Percentiles rank a stretch among this genome's conserved stretches.
These are phyloP conservation scores for Pseudozyma sp. DNA, from an alignment of 1,284 basidiomycete species.

Conservation along the genomic window DNA sequence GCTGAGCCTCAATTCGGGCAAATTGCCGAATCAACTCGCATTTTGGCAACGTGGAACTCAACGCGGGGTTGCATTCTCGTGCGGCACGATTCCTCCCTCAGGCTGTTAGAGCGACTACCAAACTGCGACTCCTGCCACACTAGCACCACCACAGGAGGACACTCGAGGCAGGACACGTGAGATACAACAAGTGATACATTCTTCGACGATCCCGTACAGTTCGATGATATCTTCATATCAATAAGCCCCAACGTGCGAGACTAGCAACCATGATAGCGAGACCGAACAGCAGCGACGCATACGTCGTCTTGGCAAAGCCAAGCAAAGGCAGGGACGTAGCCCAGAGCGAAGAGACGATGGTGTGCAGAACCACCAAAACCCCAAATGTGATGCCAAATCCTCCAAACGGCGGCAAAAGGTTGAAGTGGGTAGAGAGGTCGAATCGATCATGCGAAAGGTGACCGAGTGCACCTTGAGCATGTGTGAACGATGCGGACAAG, in stretches of 20 bases:
- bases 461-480: constrained; percentile 52
- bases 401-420: constrained; percentile 46
- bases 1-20: constrained; percentile 1
- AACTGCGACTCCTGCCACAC: too few relatives aligned
- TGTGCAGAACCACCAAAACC: constrained; percentile 54
- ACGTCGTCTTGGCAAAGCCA: constrained; percentile 59
- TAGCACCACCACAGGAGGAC: too few relatives aligned
- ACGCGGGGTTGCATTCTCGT: constrained; percentile 15
- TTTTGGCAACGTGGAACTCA: constrained; percentile 37
- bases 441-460: constrained; percentile 23
- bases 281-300: constrained; percentile 58
- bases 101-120: too few relatives aligned
- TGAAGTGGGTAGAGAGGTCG: constrained; percentile 35
- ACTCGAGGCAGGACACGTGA: too few relatives aligned
- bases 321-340: constrained; percentile 51
- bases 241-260: constrained; percentile 58
- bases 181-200: not conserved
- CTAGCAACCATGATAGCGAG: constrained; percentile 55
- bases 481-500: constrained; percentile 55
- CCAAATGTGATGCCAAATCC: constrained; percentile 41
- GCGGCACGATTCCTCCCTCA: not conserved
- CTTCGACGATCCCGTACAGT: not conserved
- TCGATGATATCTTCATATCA: constrained; percentile 25
- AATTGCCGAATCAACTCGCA: constrained; percentile 2
- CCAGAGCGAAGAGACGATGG: constrained; percentile 56